These are phyloP conservation scores for Coleophoma cylindrospora DNA, from an alignment of 2,329 filamentous ascomycete species.

Conservation along the genomic window DNA sequence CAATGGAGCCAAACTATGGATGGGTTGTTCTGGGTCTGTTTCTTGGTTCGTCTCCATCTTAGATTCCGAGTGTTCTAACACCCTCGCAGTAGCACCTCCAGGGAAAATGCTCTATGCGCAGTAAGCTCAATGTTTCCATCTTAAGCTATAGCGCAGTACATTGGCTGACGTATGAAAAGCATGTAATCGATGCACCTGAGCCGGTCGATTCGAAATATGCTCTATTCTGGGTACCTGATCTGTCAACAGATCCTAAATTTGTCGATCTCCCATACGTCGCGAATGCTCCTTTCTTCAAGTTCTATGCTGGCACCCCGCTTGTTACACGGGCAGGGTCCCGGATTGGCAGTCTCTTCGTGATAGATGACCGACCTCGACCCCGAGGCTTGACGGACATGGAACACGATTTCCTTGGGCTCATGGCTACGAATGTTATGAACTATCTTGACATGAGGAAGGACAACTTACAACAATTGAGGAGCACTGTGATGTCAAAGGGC, in stretches of 20 bases:
- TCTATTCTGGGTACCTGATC: slow-evolving; percentile 9
- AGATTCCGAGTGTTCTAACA: background rate
- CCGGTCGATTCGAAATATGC: slow-evolving; percentile 4
- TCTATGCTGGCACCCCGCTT: slow-evolving; percentile 20
- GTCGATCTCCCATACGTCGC: slow-evolving; percentile 12
- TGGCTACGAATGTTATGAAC: slow-evolving; percentile 49
- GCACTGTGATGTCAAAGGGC: slow-evolving; percentile 45
- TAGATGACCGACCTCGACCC: slow-evolving; percentile 47
- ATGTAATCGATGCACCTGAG: slow-evolving; percentile 5
- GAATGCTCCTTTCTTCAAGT: slow-evolving; percentile 15
- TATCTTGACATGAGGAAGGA: slow-evolving; percentile 52
- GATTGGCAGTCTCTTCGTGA: slow-evolving; percentile 54
- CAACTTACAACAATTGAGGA: slow-evolving; percentile 43
- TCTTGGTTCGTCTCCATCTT: background rate
- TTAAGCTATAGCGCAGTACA: too few relatives aligned
- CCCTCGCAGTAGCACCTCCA: slow-evolving; percentile 1
- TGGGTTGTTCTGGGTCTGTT: slow-evolving; percentile 3
- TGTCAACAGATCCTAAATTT: slow-evolving; percentile 5
- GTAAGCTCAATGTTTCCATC: background rate
- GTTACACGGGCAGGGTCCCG: slow-evolving; percentile 3
- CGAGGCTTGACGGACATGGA: slow-evolving; percentile 39
- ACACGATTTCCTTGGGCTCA: slow-evolving; percentile 46
- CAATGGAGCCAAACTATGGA: slow-evolving; percentile 6
- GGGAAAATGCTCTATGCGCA: slow-evolving; percentile 6
- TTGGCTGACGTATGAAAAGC: background rate